Base-by-base conservation (phyloP, 192 early-diverging fungal species). In the Lunasporangiospora selenospora region DNA sequence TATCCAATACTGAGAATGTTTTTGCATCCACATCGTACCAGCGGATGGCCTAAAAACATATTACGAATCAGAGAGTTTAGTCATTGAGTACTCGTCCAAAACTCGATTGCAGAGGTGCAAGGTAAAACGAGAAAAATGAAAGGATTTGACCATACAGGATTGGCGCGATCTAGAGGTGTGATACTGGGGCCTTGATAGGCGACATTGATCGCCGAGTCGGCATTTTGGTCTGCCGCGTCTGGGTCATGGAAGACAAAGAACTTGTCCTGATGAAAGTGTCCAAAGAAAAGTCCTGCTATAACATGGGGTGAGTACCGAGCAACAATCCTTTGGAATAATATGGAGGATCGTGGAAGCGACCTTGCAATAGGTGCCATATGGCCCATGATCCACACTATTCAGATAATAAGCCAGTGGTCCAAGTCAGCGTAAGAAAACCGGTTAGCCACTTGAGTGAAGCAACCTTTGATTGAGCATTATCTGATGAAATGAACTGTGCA, bases 271-370 rank as follows among this genome's bases (percentile, higher is more conserved):
- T 85, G 83, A 4, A 64, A 80, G 44, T 85, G 83, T 1, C 83
- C 83, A 46, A 77, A 80, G 51, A 85, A 85, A 29, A 81, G 78
- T 0, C 73, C 80, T 4, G 77, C 77, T 58, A 85, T 81, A 11
- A 83, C 77, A 67, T 82, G 80, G 10, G 81, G 80, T 3, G 81
- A 75, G 45, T 83, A 85, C 13, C 84, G 48, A 21, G 78, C 81
- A 15, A 85, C 58, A 31, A 85, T 80, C 60, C 65, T 80, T 40
- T 83, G 67, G 38, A 80, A 85, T 13, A 80, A 65, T 11, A 81
- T 59, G 2, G 77, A 77, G 5, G 78, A 80, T 23, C 79, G 70
- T 21, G 83, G 80, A 30, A 83, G 50, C 3, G 79, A 63, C 21
- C 41, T 53, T 12, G 75, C 75, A 3, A 80, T 65, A 16, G 84